These are phyloP conservation scores for Cicer arietinum DNA, from an alignment of 306 rosid genomes.

Conservation along the genomic window DNA sequence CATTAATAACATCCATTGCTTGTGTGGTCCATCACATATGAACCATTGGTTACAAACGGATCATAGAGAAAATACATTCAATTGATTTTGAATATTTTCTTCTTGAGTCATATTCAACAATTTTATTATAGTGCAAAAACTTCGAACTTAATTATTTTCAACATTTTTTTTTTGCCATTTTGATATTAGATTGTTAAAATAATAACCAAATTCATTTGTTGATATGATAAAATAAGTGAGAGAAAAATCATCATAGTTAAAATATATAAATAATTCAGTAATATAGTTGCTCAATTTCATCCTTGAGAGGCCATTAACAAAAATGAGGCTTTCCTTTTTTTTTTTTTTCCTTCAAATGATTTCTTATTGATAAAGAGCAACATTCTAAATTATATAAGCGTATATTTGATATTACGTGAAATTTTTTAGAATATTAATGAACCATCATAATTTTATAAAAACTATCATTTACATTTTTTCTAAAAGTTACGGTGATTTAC, in stretches of 20 bases:
- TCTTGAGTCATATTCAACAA: neutral
- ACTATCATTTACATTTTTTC: no score
- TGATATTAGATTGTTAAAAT: neutral
- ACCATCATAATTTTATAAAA: no score
- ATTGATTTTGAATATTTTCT: neutral
- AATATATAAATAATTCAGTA: neutral
- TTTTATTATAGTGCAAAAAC: neutral
- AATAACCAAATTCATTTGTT: neutral
- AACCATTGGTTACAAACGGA: slow-evolving; percentile 49
- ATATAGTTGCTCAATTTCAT: neutral
- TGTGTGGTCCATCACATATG: slow-evolving; percentile 40
- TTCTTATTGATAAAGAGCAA: no score
- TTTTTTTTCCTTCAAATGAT: no score
- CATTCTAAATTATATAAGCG: no score
- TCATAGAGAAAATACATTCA: slow-evolving; percentile 15
- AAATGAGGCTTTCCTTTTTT: no score
- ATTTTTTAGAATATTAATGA: no score
- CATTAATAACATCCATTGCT: slow-evolving; percentile 47
- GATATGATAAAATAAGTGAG: neutral
- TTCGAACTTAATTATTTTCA: neutral
- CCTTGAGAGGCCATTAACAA: neutral
- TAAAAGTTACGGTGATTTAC: no score
- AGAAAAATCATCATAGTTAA: slow-evolving; percentile 4
- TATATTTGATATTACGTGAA: no score
- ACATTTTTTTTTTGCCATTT: neutral